Evolutionary conservation across 352 stramenopile species (phyloP), one percentile per base, ranked within the genome.

Genomic region (Phytopythium litorale): DNA sequence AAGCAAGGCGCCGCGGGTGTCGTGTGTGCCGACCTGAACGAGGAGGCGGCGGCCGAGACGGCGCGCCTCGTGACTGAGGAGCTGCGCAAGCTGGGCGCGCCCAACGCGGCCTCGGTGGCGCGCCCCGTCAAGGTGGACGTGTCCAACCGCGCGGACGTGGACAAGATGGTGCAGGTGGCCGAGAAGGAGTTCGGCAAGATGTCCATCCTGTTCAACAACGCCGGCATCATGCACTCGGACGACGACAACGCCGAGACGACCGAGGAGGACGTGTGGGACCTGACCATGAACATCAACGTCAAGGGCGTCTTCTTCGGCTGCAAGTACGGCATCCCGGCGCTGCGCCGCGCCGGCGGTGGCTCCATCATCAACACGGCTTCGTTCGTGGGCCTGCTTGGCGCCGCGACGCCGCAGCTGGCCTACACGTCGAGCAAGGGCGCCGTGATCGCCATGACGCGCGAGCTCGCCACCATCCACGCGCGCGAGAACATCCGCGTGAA

Each of bases 321-420:
- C 75, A 95, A 95, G 70, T 92, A 93, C 60, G 84, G 78, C 48
- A 92, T 95, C 62, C 84, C 87, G 33, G 87, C 87, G 33, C 71
- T 95, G 67, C 81, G 80, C 62, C 84, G 87, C 23, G 82, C 87
- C 7, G 87, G 87, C 48, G 83, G 83, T 4, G 87, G 87, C 45
- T 94, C 84, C 23, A 93, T 96, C 68, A 89, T 96, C 66, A 96
- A 96, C 73, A 94, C 85, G 60, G 87, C 84, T 38, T 96, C 87
- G 56, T 96, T 96, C 58, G 87, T 96, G 23, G 82, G 84, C 7
- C 78, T 89, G 38, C 64, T 96, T 7, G 87, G 87, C 28, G 87
- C 87, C 4, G 87, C 87, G 23, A 96, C 87, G 32, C 87, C 87
- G 33, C 87, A 96, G 66, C 77, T 96, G n/a, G 87, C 87, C 61